These are phyloP conservation scores for Alopecurus myosuroides DNA, from an alignment of 176 grass and related monocot species.

Conservation along the genomic window DNA sequence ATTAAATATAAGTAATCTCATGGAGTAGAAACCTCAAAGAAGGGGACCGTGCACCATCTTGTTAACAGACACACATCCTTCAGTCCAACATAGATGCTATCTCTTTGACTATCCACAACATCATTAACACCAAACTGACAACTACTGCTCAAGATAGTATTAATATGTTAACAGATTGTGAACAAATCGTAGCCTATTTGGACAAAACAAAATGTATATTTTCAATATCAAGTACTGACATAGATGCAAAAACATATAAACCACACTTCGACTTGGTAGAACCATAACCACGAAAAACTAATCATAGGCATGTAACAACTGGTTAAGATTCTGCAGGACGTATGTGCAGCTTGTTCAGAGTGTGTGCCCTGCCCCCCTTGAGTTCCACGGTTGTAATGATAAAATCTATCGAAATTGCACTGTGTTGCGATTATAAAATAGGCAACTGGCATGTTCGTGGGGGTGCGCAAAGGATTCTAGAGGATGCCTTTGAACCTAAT, in stretches of 20 bases:
- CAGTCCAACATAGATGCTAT: neutral
- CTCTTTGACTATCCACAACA: neutral
- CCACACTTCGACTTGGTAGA: neutral
- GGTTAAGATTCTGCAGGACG: neutral
- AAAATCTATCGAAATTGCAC: neutral
- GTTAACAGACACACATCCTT: no score
- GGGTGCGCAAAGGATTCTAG: neutral
- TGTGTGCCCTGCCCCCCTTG: no score
- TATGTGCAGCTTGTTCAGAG: constrained; percentile 1
- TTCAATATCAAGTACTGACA: no score
- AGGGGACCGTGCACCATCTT: no score
- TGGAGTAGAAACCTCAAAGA: no score
- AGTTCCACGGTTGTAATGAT: neutral
- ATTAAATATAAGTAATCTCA: no score
- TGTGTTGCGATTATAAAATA: neutral
- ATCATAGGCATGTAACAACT: neutral
- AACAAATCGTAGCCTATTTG: neutral
- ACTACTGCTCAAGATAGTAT: neutral
- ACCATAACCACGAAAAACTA: neutral
- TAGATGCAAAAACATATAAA: neutral
- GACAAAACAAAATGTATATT: neutral
- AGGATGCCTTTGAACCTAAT: neutral
- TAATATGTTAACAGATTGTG: neutral
- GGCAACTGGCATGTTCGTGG: neutral
- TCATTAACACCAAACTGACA: neutral